A percentile compares a stretch with the other conserved stretches of the same genome.
Conservation (phyloP, 768 basidiomycete species). For the Chiua virens region DNA sequence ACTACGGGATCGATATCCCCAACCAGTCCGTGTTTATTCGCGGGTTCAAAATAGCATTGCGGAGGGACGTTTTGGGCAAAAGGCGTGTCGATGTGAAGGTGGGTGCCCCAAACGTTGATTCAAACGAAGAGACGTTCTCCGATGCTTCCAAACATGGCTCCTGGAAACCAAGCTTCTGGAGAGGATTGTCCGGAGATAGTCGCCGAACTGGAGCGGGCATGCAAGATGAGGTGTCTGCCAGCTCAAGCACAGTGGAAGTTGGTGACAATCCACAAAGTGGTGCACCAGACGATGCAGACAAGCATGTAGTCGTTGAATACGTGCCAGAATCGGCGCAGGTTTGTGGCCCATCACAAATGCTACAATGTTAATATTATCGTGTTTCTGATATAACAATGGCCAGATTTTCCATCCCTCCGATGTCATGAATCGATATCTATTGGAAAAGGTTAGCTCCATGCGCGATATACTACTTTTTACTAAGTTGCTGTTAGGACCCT, state of each 20-base stretch:
- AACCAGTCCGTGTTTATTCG: conserved; percentile 26
- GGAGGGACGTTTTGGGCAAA: not conserved
- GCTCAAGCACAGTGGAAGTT: not conserved
- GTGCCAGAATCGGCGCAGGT: no score
- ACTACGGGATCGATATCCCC: conserved; percentile 13
- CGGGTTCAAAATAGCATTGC: conserved; percentile 20
- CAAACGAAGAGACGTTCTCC: not conserved
- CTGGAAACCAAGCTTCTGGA: not conserved
- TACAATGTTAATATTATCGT: no score
- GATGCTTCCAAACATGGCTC: not conserved
- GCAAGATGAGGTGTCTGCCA: not conserved
- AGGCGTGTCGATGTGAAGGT: conserved; percentile 2
- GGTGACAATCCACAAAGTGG: not conserved
- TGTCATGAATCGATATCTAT: conserved; percentile 7
- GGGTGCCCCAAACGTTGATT: not conserved
- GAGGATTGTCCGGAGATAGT: not conserved
- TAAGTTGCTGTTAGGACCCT: not conserved
- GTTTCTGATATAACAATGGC: not conserved
- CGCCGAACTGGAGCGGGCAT: not conserved
- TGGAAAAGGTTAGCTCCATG: not conserved
- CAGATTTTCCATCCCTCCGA: conserved; percentile 14
- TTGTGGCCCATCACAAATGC: no score
- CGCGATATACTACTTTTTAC: not conserved
- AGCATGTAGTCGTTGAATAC: no score
- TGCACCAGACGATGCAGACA: no score